A percentile compares a stretch with the other conserved stretches of the same genome.
Conservation (phyloP, 148 eudicot species). For the Fagopyrum homotropicum region DNA sequence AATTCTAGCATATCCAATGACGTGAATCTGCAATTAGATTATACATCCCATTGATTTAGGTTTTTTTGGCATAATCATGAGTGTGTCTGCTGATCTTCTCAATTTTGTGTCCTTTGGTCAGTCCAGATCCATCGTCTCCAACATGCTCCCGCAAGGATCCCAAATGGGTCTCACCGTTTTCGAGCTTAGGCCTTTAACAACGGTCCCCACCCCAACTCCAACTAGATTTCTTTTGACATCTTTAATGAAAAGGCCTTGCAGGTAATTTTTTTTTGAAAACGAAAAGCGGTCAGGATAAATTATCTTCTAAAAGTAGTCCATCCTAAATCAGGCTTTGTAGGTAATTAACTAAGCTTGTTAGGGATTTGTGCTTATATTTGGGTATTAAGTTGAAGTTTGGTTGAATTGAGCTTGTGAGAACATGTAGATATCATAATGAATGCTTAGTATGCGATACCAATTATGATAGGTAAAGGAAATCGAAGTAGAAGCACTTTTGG, state of each 20-base stretch:
- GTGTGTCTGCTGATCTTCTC: no score
- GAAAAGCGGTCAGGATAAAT: no score
- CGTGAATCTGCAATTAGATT: no score
- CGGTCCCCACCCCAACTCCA: conserved; percentile 39
- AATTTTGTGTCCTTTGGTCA: conserved; percentile 16
- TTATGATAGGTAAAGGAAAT: not conserved
- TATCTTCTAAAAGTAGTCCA: no score
- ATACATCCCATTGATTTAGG: no score
- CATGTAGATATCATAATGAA: not conserved
- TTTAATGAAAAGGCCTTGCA: conserved; percentile 37
- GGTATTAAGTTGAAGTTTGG: not conserved
- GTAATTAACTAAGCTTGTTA: conserved; percentile 13
- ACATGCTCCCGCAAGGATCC: conserved; percentile 38
- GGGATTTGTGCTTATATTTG: not conserved
- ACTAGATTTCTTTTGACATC: conserved; percentile 43
- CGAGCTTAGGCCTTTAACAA: conserved; percentile 57
- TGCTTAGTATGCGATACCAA: not conserved
- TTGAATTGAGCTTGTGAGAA: not conserved
- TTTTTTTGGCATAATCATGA: no score
- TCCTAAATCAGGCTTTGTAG: no score
- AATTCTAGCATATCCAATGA: no score
- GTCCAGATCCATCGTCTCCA: conserved; percentile 24
- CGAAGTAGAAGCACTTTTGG: not conserved
- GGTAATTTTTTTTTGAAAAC: not conserved
- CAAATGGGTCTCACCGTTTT: conserved; percentile 46